phyloP scores from a whole-genome alignment of 1,284 basidiomycete genomes.

The Ceratobasidium sp. region DNA sequence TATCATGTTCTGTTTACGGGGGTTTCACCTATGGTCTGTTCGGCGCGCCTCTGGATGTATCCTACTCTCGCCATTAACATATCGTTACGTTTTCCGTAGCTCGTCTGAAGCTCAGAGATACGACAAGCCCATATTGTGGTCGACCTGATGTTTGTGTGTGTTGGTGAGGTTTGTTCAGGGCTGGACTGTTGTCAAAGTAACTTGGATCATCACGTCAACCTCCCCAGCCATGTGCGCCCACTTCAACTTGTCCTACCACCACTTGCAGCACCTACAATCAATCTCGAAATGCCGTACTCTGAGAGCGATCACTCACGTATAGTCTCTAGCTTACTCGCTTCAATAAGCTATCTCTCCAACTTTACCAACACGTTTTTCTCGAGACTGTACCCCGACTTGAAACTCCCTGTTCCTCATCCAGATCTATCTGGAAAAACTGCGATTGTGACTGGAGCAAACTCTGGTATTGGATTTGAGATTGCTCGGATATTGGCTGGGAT shows the following conservation, averaged over 20 bases:
- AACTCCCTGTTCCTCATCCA: background rate
- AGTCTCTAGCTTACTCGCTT: background rate
- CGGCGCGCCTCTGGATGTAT: too few relatives aligned
- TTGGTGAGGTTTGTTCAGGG: background rate
- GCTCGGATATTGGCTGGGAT: slow-evolving; percentile 34
- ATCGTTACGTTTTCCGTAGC: too few relatives aligned
- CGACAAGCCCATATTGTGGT: too few relatives aligned
- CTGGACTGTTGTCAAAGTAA: background rate
- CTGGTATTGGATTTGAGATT: slow-evolving; percentile 42
- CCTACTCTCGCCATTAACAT: too few relatives aligned
- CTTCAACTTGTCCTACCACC: background rate
- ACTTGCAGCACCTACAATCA: background rate
- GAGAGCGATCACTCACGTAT: background rate
- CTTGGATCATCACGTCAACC: background rate
- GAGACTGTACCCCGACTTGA: slow-evolving; percentile 32
- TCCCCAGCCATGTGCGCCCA: background rate
- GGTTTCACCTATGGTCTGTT: too few relatives aligned
- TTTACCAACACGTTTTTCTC: slow-evolving; percentile 33
- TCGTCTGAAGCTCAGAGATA: too few relatives aligned
- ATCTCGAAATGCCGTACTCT: slow-evolving; percentile 27
- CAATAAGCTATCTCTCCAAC: background rate
- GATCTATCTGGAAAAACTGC: slow-evolving; percentile 40
- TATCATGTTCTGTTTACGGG: too few relatives aligned
- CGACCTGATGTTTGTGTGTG: too few relatives aligned
- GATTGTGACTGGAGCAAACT: slow-evolving; percentile 40